Evolutionary conservation across 139 green algal species (phyloP), one percentile per base, ranked within the genome.

Genomic region (Picochlorum costavermella): DNA sequence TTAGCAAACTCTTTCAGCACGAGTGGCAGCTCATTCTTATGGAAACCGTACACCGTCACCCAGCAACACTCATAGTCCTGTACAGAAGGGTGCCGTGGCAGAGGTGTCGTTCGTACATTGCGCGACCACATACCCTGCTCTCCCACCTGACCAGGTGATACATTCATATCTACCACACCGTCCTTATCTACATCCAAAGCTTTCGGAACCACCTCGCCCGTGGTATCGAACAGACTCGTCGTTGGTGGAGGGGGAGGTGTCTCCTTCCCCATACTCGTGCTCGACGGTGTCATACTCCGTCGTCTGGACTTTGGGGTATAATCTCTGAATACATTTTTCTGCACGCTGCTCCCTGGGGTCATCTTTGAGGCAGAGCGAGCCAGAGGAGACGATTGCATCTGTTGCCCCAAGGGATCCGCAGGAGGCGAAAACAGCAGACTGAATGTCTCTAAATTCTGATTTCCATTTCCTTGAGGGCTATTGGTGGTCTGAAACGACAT

Each of bases 11-110:
- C 71, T 8, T 50, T 61, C 6, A 84, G 56, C 5, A 84, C 57
- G 8, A 68, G 11, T 4, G 61, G 44, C 26, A 65, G 14, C 29
- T 78, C 55, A 29, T 14, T 50, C 4, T 61, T 64, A 6, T 51
- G 31, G 43, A 84, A 81, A 13, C 78, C 78, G 71, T 73, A 84
- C 12, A 83, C 68, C n/a, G 75, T 84, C 9, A 84, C 78, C 69
- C 74, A 81, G 5, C 51, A 66, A 25, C 73, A 63, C 31, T 68
- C 51, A 33, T 70, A 33, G 10, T 58, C 23, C 48, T 75, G 56
- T 31, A 76, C 20, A 1, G 46, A 53, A 53, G 46, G 40, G 20
- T 68, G 62, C n/a, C 61, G 4, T 50, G 14, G 62, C 13, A 17
- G n/a, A 68, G 20, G 33, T 40, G 33, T 40, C 33, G 33, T 40